Conservation (phyloP, 768 basidiomycete species). For the Lactifluus volemus region DNA sequence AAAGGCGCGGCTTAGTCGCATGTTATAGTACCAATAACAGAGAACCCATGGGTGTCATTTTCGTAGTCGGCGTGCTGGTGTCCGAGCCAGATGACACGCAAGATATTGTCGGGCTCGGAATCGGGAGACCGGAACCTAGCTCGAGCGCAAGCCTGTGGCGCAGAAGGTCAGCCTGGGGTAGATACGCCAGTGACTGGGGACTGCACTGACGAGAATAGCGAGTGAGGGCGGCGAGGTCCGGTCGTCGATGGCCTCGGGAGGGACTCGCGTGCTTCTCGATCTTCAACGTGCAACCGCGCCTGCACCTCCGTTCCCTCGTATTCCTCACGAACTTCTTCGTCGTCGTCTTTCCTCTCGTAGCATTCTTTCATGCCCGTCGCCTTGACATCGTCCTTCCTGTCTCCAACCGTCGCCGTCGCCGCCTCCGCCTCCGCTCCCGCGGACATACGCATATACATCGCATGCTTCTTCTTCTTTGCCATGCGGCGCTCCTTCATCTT, state of each 20-base stretch:
- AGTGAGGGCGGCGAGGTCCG: background rate
- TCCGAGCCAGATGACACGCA: background rate
- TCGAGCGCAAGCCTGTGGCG: background rate
- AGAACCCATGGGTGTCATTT: background rate
- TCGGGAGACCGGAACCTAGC: background rate
- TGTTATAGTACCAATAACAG: background rate
- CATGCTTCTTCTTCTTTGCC: background rate
- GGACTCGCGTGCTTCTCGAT: background rate
- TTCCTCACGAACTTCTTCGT: background rate
- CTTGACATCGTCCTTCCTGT: background rate
- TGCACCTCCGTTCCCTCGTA: background rate
- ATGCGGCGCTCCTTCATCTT: background rate
- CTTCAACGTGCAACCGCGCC: background rate
- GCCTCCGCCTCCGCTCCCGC: background rate
- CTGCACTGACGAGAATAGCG: background rate
- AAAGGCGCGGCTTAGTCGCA: background rate
- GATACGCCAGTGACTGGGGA: background rate
- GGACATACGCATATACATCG: background rate
- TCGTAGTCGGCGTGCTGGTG: background rate
- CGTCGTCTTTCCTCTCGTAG: background rate
- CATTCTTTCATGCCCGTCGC: background rate
- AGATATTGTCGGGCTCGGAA: constrained; percentile 5
- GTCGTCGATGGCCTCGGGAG: background rate
- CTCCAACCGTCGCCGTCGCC: background rate
- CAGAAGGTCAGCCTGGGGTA: background rate